Base-by-base conservation (phyloP, 2,329 filamentous ascomycete genomes). In the Cercospora sojina region DNA sequence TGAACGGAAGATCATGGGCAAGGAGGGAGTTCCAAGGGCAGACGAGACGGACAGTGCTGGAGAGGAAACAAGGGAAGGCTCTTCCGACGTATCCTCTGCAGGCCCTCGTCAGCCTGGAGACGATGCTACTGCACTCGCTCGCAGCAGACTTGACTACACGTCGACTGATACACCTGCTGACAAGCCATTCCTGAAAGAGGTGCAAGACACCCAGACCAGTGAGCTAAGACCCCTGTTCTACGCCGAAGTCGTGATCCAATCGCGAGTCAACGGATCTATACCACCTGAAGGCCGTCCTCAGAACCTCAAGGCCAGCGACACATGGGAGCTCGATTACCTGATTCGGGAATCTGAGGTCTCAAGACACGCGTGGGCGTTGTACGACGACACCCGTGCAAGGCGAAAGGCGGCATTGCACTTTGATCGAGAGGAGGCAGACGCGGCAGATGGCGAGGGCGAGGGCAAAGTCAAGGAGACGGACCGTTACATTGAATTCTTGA, bases 291-390 rank as follows among this genome's bases (percentile, higher is more conserved):
- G 80, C 0, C 88, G 92, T 3, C 91, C 92, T 0, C 70, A 79
- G 1, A 71, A 82, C 0, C 76, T 89, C 55, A 77, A 60, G 0
- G 32, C 73, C 13, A 20, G 73, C 0, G 84, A 87, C 70, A 74
- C 80, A 7, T 97, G 93, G 93, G 77, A 80, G 0, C 81, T 97
- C n/a, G 87, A 95, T 72, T 97, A 96, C 78, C 84, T 88, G 38
- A 80, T 97, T 57, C 84, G 85, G 55, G 90, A 93, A 70, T 81
- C 93, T 1, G 61, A 78, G 0, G 69, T 77, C 2, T 59, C 66
- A 0, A 49, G 69, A 1, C 69, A 76, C 0, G 79, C 81, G 9
- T 78, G 77, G 67, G 77, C 64, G 0, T 77, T 90, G 25, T 92
- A 92, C 76, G 49, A 74, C 1, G 80, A 83, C 16, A 81, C 87